Percentiles rank a stretch among this genome's conserved stretches.
These are phyloP conservation scores for Aspergillus glaucus DNA, from an alignment of 2,329 filamentous ascomycete species.

Conservation along the genomic window DNA sequence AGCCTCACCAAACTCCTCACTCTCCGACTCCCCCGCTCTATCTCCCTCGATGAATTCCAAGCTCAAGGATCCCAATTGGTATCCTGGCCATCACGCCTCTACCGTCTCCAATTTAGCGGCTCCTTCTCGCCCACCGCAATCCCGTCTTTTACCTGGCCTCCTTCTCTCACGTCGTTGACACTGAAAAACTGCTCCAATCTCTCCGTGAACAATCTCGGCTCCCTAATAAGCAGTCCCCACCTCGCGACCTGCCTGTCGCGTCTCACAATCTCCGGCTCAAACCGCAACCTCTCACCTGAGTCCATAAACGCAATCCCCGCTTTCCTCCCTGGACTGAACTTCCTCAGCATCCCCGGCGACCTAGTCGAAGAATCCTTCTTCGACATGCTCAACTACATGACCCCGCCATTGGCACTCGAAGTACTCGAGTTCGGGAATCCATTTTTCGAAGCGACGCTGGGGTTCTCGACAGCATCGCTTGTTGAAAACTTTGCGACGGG, in stretches of 20 bases:
- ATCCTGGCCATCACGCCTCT: constrained; percentile 23
- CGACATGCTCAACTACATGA: constrained; percentile 14
- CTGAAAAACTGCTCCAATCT: constrained; percentile 21
- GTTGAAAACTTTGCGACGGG: constrained; percentile 16
- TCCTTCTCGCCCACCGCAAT: constrained; percentile 13
- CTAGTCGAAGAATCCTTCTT: constrained; percentile 23
- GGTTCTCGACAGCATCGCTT: constrained; percentile 17
- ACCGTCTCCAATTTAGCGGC: constrained; percentile 20
- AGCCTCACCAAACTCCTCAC: constrained; percentile 39
- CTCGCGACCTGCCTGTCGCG: constrained; percentile 15
- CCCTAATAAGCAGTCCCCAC: constrained; percentile 18
- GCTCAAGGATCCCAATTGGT: constrained; percentile 4
- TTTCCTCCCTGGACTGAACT: constrained; percentile 20
- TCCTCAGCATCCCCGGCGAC: constrained; percentile 27
- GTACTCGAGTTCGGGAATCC: constrained; percentile 23
- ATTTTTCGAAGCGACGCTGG: constrained; percentile 8
- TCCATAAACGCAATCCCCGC: constrained; percentile 20
- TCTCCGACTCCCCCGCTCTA: constrained; percentile 40
- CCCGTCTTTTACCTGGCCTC: constrained; percentile 22
- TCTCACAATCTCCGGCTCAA: constrained; percentile 19
- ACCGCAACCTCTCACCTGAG: constrained; percentile 19
- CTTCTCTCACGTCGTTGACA: constrained; percentile 18
- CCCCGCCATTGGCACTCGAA: constrained; percentile 16
- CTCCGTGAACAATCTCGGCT: constrained; percentile 15
- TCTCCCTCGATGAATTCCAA: constrained; percentile 12